Conservation (phyloP, 345 rosid species). For the Erysimum cheiranthoides region DNA sequence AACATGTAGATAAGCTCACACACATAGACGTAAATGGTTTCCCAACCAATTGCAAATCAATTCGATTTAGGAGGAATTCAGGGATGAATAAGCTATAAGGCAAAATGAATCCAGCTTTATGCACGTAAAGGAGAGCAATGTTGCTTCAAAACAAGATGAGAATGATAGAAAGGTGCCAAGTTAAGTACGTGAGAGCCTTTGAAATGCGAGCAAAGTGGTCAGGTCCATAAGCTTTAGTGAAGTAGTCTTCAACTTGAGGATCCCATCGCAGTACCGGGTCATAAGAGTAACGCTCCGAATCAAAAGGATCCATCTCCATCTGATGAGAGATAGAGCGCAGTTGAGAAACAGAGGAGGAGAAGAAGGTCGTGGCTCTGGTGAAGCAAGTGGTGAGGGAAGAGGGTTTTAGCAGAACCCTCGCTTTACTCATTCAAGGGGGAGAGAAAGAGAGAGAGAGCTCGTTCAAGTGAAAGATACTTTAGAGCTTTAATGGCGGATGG, state of each 20-base stretch:
- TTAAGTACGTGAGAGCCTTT: constrained; percentile 68
- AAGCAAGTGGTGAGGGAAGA: constrained; percentile 20
- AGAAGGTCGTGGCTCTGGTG: constrained; percentile 36
- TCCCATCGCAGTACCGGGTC: constrained; percentile 79
- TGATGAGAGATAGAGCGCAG: constrained; percentile 2
- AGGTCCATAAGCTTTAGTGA: constrained; percentile 78
- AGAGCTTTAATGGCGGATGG: constrained; percentile 37
- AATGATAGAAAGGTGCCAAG: neutral
- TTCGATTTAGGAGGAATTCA: neutral
- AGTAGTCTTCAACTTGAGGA: constrained; percentile 81
- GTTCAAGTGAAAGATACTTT: neutral
- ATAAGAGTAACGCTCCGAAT: constrained; percentile 74
- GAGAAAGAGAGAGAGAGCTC: neutral
- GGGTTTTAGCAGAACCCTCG: constrained; percentile 58
- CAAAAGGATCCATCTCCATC: constrained; percentile 59
- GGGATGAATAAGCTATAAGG: neutral
- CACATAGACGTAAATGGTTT: neutral
- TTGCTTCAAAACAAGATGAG: neutral
- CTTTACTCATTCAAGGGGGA: constrained; percentile 63
- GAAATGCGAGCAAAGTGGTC: constrained; percentile 80
- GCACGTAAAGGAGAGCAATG: neutral
- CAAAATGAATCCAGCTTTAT: neutral
- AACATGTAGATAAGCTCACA: neutral
- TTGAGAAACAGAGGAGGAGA: constrained; percentile 43
- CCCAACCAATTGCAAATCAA: neutral